A percentile compares a stretch with the other conserved stretches of the same genome.
Evolutionary conservation across 2,329 filamentous ascomycete species (phyloP).

Genomic region (Diaporthe velutina): DNA sequence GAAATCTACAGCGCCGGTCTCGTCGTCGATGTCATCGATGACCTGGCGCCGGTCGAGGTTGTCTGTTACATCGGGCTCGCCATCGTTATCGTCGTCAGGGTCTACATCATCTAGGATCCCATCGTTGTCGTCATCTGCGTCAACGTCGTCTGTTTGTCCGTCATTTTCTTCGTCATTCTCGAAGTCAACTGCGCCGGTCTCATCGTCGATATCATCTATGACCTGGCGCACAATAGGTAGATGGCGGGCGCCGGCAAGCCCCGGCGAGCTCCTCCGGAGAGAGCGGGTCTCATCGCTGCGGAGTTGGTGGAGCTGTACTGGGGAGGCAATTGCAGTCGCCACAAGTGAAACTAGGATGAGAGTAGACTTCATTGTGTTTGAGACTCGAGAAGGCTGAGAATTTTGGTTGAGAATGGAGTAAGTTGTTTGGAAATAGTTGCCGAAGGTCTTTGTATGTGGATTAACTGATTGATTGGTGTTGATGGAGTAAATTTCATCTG

Average conservation of each 20-base stretch:
- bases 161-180: conserved; percentile 14
- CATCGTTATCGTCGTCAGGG: conserved; percentile 3
- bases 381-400: background rate
- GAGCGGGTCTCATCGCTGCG: conserved; percentile 3
- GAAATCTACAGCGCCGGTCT: background rate
- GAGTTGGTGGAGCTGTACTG: background rate
- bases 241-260: background rate
- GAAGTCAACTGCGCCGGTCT: background rate
- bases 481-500: background rate
- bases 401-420: background rate
- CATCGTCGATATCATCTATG: background rate
- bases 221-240: background rate
- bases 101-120: background rate
- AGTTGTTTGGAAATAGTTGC: background rate
- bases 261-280: background rate
- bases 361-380: background rate
- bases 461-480: background rate
- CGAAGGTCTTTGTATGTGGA: background rate
- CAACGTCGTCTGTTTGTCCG: background rate
- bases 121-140: background rate
- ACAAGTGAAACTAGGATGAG: conserved; percentile 10
- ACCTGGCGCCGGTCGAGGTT: background rate
- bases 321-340: conserved; percentile 16
- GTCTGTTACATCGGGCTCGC: background rate
- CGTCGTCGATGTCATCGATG: background rate